A percentile compares a stretch with the other conserved stretches of the same genome.
Conservation (phyloP, 202 grass and related monocot species). For the Schoenoplectus tabernaemontani region DNA sequence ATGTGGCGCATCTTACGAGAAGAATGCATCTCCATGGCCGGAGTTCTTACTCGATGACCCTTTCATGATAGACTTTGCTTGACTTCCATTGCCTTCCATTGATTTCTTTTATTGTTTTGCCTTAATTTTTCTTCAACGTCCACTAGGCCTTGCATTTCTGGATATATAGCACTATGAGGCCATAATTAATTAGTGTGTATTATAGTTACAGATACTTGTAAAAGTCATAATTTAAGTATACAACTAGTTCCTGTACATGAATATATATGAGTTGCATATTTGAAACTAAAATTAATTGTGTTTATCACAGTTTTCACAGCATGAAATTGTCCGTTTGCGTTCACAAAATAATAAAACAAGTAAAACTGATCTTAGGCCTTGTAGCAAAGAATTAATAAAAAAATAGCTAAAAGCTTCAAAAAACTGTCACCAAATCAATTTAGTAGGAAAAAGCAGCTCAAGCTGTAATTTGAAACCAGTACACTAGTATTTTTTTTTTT, state of each 20-base stretch:
- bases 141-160: background rate
- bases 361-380: background rate
- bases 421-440: background rate
- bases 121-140: constrained; percentile 5
- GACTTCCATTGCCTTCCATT: constrained; percentile 2
- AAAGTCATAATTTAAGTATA: constrained; percentile 11
- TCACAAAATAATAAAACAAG: background rate
- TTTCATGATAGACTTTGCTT: constrained; percentile 54
- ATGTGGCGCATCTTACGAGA: constrained; percentile 32
- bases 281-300: background rate
- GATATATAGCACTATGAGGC: background rate
- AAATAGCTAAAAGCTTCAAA: background rate
- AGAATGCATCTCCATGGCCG: constrained; percentile 43
- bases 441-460: background rate
- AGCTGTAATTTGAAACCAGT: background rate
- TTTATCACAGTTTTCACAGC: constrained; percentile 31
- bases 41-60: constrained; percentile 55
- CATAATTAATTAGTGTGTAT: background rate
- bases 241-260: constrained; percentile 28
- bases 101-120: background rate
- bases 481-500: too few species aligned
- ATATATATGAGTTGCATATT: constrained; percentile 26
- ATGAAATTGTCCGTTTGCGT: constrained; percentile 30
- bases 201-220: background rate
- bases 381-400: background rate